Conservation (phyloP, 371 early-diverging fungal species). For the Mortierella sp. region DNA sequence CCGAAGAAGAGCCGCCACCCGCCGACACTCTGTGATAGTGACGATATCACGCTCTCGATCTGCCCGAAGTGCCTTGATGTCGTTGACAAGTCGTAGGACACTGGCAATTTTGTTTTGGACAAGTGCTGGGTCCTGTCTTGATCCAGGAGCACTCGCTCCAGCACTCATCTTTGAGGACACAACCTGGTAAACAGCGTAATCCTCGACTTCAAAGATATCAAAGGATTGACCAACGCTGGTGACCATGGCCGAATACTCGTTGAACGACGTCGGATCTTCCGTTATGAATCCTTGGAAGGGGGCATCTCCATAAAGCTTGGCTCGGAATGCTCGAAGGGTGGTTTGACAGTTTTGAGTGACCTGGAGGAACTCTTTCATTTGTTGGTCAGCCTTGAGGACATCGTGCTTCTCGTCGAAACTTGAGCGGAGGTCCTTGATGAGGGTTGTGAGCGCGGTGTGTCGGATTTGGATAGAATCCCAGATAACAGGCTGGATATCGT, state of each 20-base stretch:
- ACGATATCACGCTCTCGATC: slow-evolving; percentile 49
- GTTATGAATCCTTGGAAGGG: slow-evolving; percentile 34
- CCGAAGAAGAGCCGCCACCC: slow-evolving; percentile 10
- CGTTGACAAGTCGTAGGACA: slow-evolving; percentile 25
- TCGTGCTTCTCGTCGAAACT: slow-evolving; percentile 38
- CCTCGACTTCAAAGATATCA: slow-evolving; percentile 24
- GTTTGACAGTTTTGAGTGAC: slow-evolving; percentile 25
- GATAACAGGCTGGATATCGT: slow-evolving; percentile 20
- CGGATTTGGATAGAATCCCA: slow-evolving; percentile 52
- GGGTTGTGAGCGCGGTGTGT: slow-evolving; percentile 30
- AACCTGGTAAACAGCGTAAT: slow-evolving; percentile 17
- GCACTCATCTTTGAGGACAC: slow-evolving; percentile 9
- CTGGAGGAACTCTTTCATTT: slow-evolving; percentile 38
- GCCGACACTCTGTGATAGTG: slow-evolving; percentile 41
- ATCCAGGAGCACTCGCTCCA: slow-evolving; percentile 19
- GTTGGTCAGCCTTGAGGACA: slow-evolving; percentile 29
- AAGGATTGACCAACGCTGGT: slow-evolving; percentile 20
- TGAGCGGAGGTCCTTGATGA: slow-evolving; percentile 35
- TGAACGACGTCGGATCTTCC: slow-evolving; percentile 30
- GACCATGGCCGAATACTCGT: slow-evolving; percentile 29
- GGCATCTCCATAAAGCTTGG: slow-evolving; percentile 25
- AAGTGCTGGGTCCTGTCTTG: slow-evolving; percentile 28
- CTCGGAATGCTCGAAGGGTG: slow-evolving; percentile 35
- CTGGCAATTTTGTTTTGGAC: slow-evolving; percentile 30
- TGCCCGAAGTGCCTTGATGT: slow-evolving; percentile 20